A percentile compares a stretch with the other conserved stretches of the same genome.
Evolutionary conservation across 176 grass and related monocot genomes (phyloP).

Genomic region (Oryza longistaminata): DNA sequence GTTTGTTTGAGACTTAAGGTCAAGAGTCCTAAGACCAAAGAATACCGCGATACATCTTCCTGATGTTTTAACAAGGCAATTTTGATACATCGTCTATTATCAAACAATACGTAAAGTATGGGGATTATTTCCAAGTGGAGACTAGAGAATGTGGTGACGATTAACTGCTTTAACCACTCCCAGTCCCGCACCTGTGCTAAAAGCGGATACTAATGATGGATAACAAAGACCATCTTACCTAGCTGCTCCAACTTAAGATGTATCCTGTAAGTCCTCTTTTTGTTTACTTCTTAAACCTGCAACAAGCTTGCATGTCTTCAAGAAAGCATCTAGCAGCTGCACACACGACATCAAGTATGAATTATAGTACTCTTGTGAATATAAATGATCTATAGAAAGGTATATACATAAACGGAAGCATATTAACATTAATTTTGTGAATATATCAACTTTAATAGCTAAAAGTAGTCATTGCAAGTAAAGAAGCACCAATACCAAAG

Average conservation of each 20-base stretch:
- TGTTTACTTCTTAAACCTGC: conserved; percentile 63
- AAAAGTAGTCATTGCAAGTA: conserved; percentile 30
- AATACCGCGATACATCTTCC: neutral
- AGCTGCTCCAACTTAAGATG: conserved; percentile 34
- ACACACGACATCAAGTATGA: conserved; percentile 25
- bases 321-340: conserved; percentile 81
- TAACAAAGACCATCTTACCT: conserved; percentile 37
- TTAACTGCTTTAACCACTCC: neutral
- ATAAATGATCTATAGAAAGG: neutral
- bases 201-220: neutral
- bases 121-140: conserved; percentile 9
- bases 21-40: neutral
- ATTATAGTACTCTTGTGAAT: conserved; percentile 13
- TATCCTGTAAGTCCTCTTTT: conserved; percentile 47
- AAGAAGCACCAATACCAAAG: neutral
- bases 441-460: conserved; percentile 4
- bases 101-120: neutral
- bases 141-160: conserved; percentile 21
- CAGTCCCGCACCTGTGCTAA: no score
- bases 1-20: neutral
- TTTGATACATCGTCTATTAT: neutral
- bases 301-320: conserved; percentile 83
- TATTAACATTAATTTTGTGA: neutral
- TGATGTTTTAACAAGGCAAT: neutral
- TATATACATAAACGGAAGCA: neutral